phyloP scores from a whole-genome alignment of 257 asterid genomes.

The Coffea eugenioides region DNA sequence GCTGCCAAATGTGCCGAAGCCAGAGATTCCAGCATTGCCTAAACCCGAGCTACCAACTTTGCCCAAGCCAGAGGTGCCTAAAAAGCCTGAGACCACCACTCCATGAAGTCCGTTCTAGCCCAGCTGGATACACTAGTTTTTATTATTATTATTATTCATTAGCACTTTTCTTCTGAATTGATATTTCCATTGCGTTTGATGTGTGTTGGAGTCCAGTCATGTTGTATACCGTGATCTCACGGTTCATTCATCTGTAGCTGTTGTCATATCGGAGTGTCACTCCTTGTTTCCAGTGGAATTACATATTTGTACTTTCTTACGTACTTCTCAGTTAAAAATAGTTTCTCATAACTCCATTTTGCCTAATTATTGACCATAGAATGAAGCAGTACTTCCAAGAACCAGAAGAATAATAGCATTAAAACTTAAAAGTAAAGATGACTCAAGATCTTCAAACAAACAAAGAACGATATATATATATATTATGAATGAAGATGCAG shows the following conservation, averaged over 20 bases:
- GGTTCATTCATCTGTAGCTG: neutral
- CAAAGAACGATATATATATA: neutral
- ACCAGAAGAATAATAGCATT: neutral
- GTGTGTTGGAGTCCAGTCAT: neutral
- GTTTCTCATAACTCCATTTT: neutral
- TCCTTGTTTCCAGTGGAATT: neutral
- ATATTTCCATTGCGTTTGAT: neutral
- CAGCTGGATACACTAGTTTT: neutral
- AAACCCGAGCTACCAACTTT: constrained; percentile 1
- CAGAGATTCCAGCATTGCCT: constrained; percentile 12
- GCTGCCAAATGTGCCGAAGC: constrained; percentile 7
- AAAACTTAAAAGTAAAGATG: neutral
- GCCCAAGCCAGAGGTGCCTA: constrained; percentile 24
- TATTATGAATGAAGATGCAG: neutral
- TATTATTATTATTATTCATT: constrained; percentile 4
- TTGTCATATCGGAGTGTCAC: neutral
- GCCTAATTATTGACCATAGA: neutral
- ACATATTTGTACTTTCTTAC: neutral
- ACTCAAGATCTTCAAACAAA: neutral
- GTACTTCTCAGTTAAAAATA: neutral
- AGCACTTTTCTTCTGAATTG: neutral
- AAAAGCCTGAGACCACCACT: constrained; percentile 19
- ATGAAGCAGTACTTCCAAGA: neutral
- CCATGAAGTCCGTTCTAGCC: constrained; percentile 9
- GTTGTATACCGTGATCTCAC: neutral